phyloP scores from a whole-genome alignment of 139 green algal species.

The Chlamydomonas schloesseri region DNA sequence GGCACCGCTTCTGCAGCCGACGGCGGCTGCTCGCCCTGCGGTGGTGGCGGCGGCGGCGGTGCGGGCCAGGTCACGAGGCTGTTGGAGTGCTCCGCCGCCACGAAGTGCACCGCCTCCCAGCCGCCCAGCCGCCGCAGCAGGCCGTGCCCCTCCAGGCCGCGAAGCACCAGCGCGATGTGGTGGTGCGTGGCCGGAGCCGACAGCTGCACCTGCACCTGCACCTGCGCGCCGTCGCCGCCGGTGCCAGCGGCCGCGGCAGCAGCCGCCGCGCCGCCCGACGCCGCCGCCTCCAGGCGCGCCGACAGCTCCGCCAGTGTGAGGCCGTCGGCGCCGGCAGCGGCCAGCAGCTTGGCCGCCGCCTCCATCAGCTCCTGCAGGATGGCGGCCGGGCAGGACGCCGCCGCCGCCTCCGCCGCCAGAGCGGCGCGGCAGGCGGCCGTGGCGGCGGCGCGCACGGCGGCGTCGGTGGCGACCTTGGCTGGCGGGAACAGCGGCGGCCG shows the following conservation, averaged over 20 bases:
- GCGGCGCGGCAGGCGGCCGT: background rate
- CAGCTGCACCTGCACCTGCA: background rate
- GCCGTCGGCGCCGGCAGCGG: background rate
- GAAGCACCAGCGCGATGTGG: constrained; percentile 2
- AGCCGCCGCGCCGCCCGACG: background rate
- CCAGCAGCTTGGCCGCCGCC: constrained; percentile 2
- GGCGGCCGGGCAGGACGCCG: background rate
- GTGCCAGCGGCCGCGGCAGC: background rate
- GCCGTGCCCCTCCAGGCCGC: constrained; percentile 5
- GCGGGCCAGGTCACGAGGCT: background rate
- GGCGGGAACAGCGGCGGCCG: background rate
- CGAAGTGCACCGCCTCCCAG: background rate
- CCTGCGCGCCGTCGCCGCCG: background rate
- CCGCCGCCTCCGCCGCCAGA: background rate
- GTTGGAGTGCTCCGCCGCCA: constrained; percentile 11
- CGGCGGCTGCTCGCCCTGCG: background rate
- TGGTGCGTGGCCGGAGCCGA: background rate
- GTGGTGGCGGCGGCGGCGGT: background rate
- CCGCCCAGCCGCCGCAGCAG: constrained; percentile 29
- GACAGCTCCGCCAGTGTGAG: background rate
- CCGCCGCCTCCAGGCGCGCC: background rate
- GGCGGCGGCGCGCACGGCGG: background rate
- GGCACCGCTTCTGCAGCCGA: too few species aligned
- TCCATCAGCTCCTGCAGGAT: constrained; percentile 2
- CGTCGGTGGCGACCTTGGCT: background rate